Evolutionary conservation across 2,329 filamentous ascomycete species (phyloP), one percentile per base, ranked within the genome.

Genomic region (Penicillium sp.): DNA sequence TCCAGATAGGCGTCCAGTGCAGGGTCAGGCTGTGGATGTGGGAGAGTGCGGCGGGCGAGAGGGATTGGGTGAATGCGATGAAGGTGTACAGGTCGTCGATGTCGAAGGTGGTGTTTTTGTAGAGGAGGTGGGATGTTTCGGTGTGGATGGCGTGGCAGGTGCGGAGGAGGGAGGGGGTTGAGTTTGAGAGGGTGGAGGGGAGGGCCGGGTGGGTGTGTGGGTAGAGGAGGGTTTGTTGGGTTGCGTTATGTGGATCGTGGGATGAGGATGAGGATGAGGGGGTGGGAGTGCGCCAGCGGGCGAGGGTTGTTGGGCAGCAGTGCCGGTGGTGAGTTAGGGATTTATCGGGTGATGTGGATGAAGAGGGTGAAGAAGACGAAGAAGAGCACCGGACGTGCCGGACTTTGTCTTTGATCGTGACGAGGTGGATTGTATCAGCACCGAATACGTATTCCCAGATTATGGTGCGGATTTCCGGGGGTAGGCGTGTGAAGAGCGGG

Each of bases 391-490:
- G 72, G 20, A 76, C 70, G 56, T 76, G 74, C 20, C 69, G 69
- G 54, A 77, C 69, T 57, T 73, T 72, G 51, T 71, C 66, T 57
- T 72, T 73, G 22, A 75, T 50, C 43, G 74, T 72, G 22, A 77
- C 74, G 17, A 77, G 65, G 56, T 77, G 75, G 10, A 78, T 65
- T 42, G 70, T 69, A 35, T 70, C 62, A 20, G 70, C 62, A 55
- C 70, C 70, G 56, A 78, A 77, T 60, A 74, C 72, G 56, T 75
- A 71, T 6, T 61, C 56, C 63, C 76, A 78, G 41, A 78, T 75
- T 48, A 75, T 71, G n/a, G 72, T 66, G 8, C 75, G 74, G 58
- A 77, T 70, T 59, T 78, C 76, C 3, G 71, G 58, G 2, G 76
- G 76, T 0, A 78, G 69, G 20, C 64, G 63, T 11, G 62, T 59